Conservation (phyloP, 768 basidiomycete genomes). For the Podaxis sp. region DNA sequence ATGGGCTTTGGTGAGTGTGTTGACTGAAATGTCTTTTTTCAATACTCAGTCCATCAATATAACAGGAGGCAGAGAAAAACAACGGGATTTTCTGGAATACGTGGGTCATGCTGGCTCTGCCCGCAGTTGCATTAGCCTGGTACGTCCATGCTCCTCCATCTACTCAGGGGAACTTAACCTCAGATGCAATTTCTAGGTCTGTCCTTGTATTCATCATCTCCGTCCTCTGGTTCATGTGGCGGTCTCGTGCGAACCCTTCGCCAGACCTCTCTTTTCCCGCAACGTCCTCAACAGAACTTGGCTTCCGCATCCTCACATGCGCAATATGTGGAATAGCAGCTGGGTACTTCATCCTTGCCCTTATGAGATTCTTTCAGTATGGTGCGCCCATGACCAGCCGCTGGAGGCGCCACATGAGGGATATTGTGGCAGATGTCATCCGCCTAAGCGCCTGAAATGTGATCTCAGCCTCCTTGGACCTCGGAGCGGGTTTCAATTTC, state of each 20-base stretch:
- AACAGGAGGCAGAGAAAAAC: conserved; percentile 50
- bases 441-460: not conserved
- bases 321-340: not conserved
- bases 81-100: conserved; percentile 52
- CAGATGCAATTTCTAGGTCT: not conserved
- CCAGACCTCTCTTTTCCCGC: not conserved
- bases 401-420: not conserved
- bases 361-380: not conserved
- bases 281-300: not conserved
- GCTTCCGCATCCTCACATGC: not conserved
- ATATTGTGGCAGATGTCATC: not conserved
- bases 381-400: conserved; percentile 19
- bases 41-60: not conserved
- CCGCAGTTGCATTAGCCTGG: conserved; percentile 62
- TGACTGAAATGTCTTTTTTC: no score
- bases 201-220: not conserved
- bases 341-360: not conserved
- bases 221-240: not conserved
- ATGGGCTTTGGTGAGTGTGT: conserved; percentile 9
- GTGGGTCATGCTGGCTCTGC: conserved; percentile 64
- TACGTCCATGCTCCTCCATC: conserved; percentile 18
- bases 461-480: no score
- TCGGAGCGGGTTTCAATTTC: no score
- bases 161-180: not conserved
- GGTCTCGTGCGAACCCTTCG: not conserved